A percentile compares a stretch with the other conserved stretches of the same genome.
phyloP scores from a whole-genome alignment of 192 early-diverging fungal genomes.

The Coemansia sp. region DNA sequence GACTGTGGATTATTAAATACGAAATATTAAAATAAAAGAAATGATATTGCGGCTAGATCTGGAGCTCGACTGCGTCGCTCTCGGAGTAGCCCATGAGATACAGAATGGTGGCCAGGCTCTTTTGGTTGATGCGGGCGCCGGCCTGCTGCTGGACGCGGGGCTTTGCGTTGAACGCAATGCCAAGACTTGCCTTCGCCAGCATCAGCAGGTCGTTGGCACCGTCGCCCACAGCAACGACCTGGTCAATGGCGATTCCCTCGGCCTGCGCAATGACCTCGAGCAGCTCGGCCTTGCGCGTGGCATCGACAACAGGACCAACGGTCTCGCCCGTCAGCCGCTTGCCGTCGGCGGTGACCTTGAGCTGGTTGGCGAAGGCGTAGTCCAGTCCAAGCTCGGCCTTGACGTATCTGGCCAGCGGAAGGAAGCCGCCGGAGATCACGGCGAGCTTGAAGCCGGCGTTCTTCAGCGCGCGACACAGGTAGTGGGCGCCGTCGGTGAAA shows the following conservation, averaged over 20 bases:
- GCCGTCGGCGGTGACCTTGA: conserved; percentile 85
- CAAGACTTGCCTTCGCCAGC: conserved; percentile 90
- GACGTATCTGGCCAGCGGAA: conserved; percentile 90
- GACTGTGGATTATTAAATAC: too few relatives aligned
- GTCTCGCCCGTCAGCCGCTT: conserved; percentile 83
- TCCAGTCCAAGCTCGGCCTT: conserved; percentile 89
- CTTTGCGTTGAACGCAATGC: conserved; percentile 98
- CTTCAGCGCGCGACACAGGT: conserved; percentile 86
- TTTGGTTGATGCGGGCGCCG: conserved; percentile 87
- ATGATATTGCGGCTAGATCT: conserved; percentile 1
- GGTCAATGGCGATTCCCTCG: conserved; percentile 80
- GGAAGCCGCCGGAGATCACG: conserved; percentile 95
- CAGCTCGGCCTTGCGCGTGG: conserved; percentile 90
- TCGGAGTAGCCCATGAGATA: conserved; percentile 88
- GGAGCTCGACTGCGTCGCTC: conserved; percentile 68
- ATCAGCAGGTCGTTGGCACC: conserved; percentile 98
- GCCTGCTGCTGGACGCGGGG: conserved; percentile 94
- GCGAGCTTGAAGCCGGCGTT: conserved; percentile 93
- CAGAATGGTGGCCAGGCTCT: conserved; percentile 86
- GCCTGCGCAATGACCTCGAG: conserved; percentile 96
- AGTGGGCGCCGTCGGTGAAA: conserved; percentile 91
- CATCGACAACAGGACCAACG: conserved; percentile 87
- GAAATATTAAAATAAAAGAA: too few relatives aligned
- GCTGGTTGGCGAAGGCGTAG: conserved; percentile 98
- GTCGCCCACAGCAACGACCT: conserved; percentile 97